A percentile compares a stretch with the other conserved stretches of the same genome.
These are phyloP conservation scores for Rhexocercosporidium sp. DNA, from an alignment of 2,329 filamentous ascomycete species.

Conservation along the genomic window DNA sequence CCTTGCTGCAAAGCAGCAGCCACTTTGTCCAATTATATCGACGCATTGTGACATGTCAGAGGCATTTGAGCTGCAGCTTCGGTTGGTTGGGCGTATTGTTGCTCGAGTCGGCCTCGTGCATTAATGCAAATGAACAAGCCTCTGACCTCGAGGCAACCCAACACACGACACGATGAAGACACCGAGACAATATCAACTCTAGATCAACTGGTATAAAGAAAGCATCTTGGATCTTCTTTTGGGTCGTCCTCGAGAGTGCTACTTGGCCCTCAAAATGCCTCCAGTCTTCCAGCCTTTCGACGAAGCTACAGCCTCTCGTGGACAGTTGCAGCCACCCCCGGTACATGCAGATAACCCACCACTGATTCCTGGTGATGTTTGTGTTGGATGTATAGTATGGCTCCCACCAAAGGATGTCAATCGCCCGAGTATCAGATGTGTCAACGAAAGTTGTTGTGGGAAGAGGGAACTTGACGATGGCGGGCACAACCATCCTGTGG, in stretches of 20 bases:
- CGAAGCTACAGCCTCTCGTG: neutral
- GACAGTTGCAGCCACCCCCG: neutral
- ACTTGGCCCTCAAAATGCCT: neutral
- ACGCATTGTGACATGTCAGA: neutral
- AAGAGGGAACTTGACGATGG: conserved; percentile 19
- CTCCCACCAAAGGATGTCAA: conserved; percentile 15
- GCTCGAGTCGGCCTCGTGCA: neutral
- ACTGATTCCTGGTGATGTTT: conserved; percentile 21
- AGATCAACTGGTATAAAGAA: neutral
- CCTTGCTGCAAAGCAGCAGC: neutral
- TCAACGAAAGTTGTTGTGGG: conserved; percentile 16
- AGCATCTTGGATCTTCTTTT: neutral
- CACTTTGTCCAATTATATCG: neutral
- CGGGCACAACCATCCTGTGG: conserved; percentile 29
- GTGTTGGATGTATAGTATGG: conserved; percentile 32
- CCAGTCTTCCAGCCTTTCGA: neutral
- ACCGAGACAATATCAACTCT: neutral
- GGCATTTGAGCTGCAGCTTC: neutral
- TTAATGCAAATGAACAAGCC: neutral
- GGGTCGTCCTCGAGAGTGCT: neutral
- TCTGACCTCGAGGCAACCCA: neutral
- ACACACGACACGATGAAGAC: neutral
- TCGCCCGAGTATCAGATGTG: conserved; percentile 20
- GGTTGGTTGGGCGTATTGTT: neutral
- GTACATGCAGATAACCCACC: neutral